Evolutionary conservation across 805 yeast genomes (phyloP).

Genomic region (Grigorovia humatica): DNA sequence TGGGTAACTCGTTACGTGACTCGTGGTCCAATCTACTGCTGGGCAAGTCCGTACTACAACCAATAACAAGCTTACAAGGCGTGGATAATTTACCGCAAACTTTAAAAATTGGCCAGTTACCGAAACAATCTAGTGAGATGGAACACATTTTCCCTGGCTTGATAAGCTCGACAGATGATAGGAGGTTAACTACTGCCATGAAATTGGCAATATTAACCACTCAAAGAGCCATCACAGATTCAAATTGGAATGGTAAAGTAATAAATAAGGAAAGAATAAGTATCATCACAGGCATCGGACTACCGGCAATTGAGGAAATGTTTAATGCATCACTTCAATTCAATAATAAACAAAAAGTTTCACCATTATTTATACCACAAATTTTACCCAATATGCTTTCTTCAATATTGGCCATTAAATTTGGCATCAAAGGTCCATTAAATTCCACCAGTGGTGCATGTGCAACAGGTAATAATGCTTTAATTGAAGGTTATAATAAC

Average conservation of each 20-base stretch:
- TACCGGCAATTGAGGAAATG: slow-evolving; percentile 66
- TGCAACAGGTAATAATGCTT: slow-evolving; percentile 89
- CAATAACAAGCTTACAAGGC: slow-evolving; percentile 33
- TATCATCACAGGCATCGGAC: slow-evolving; percentile 87
- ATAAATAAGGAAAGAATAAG: slow-evolving; percentile 8
- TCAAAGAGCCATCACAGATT: slow-evolving; percentile 62
- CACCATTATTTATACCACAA: slow-evolving; percentile 81
- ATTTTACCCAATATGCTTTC: slow-evolving; percentile 88
- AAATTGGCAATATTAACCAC: slow-evolving; percentile 76
- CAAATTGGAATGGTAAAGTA: slow-evolving; percentile 38
- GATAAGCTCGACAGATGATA: slow-evolving; percentile 34
- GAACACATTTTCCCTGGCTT: slow-evolving; percentile 28
- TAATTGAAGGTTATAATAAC: slow-evolving; percentile 85
- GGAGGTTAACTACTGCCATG: slow-evolving; percentile 61
- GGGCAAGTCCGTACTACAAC: slow-evolving; percentile 25
- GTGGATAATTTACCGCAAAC: slow-evolving; percentile 46
- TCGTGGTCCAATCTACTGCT: slow-evolving; percentile 47
- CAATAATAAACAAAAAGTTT: slow-evolving; percentile 41
- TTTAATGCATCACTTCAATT: slow-evolving; percentile 42
- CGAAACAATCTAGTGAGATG: slow-evolving; percentile 27
- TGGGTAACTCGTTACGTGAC: slow-evolving; percentile 56
- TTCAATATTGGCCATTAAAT: slow-evolving; percentile 75
- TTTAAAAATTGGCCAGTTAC: slow-evolving; percentile 63
- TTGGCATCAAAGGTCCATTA: slow-evolving; percentile 72
- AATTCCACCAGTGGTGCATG: slow-evolving; percentile 92